Evolutionary conservation across 2,329 filamentous ascomycete genomes (phyloP).

Genomic region (Hypomyces perniciosus): DNA sequence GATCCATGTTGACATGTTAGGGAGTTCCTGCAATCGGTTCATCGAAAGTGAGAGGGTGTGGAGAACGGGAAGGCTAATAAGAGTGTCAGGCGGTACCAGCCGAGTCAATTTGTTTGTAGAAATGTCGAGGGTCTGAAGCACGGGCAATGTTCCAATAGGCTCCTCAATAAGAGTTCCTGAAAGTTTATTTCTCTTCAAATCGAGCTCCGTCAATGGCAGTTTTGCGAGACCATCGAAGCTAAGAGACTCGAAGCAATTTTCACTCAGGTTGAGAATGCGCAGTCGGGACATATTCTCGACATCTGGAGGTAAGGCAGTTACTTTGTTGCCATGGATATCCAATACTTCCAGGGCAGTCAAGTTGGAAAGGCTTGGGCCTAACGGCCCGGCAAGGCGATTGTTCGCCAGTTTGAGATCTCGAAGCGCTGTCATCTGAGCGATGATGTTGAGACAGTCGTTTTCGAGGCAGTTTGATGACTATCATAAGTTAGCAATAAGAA

Average conservation of each 20-base stretch:
- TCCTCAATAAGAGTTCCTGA: conserved; percentile 64
- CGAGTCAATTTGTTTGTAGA: conserved; percentile 67
- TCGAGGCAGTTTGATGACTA: conserved; percentile 76
- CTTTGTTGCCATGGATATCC: conserved; percentile 74
- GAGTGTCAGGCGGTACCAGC: conserved; percentile 37
- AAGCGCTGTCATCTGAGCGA: conserved; percentile 66
- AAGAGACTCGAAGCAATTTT: conserved; percentile 68
- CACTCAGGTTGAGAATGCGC: conserved; percentile 69
- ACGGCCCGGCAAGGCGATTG: conserved; percentile 64
- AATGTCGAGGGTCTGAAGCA: conserved; percentile 70
- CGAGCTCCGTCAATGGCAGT: conserved; percentile 67
- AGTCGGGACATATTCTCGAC: conserved; percentile 63
- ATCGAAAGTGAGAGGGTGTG: conserved; percentile 70
- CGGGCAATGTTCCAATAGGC: conserved; percentile 50
- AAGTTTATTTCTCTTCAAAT: conserved; percentile 72
- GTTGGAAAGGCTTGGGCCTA: conserved; percentile 57
- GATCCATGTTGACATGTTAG: conserved; percentile 68
- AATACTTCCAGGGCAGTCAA: conserved; percentile 69
- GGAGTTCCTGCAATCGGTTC: conserved; percentile 70
- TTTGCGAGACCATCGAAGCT: conserved; percentile 63
- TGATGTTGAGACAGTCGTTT: conserved; percentile 64
- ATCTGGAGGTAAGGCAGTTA: conserved; percentile 63
- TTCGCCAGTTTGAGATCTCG: conserved; percentile 76
- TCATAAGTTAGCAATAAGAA: conserved; percentile 16
- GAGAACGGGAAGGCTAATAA: conserved; percentile 62